Evolutionary conservation across 2,329 filamentous ascomycete species (phyloP), one percentile per base, ranked within the genome.

Genomic region (Xenoacremonium recifei): DNA sequence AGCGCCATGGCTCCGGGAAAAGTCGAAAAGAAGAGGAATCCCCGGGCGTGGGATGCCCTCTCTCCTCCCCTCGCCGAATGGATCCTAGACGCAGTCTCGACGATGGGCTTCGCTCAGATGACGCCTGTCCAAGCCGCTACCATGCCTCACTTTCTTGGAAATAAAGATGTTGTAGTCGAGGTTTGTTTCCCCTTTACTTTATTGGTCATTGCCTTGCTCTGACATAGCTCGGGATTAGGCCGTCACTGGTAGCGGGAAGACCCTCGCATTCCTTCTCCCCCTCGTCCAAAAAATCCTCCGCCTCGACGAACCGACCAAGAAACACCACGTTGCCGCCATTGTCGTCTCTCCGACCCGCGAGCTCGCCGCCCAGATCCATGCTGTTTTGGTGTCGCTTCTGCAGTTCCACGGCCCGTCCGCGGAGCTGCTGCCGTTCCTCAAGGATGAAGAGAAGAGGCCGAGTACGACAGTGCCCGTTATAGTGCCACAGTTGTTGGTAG

Each of bases 101-200:
- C 84, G 50, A 92, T 93, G 84, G 89, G 89, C 47, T 96, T 96
- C 66, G 72, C 76, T 49, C 84, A 86, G 63, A 91, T 93, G 77
- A 96, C 91, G 4, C 92, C 92, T 1, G 91, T 96, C n/a, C 92
- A 97, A 69, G 89, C 91, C 33, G 92, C 89, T 45, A 86, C 89
- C 4, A 86, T 96, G 52, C 89, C 90, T 11, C 79, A 96, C 38
- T 93, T 96, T 62, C 84, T 91, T 68, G 84, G 82, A 38, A 87
- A 95, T 63, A 95, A 95, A 60, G 90, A 96, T 65, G 88, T 95
- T 4, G 90, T 96, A 1, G 90, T 96, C 5, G 89, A 95, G 71
- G 82, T 81, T 62, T 35, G 62, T 40, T 19, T 1, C 3, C 4
- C 2, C 1, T 0, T 1, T 2, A 3, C 18, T 5, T 3, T 4